Evolutionary conservation across 2,329 filamentous ascomycete genomes (phyloP).

Genomic region (Colletotrichum sp.): DNA sequence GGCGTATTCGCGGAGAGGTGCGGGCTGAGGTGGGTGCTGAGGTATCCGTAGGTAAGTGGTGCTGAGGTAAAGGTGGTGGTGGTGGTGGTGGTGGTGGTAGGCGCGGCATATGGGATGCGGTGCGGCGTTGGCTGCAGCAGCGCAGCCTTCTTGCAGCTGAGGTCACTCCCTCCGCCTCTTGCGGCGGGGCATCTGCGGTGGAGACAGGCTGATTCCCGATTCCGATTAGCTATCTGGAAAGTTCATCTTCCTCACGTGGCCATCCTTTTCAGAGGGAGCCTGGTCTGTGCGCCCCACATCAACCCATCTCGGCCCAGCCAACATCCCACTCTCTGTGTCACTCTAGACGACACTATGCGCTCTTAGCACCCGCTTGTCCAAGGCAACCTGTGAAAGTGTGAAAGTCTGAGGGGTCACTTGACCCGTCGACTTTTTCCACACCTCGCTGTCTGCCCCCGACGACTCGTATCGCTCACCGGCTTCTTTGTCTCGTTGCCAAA

Average conservation of each 20-base stretch:
- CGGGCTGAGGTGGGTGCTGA: background rate
- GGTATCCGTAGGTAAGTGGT: background rate
- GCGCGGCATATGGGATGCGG: slow-evolving; percentile 21
- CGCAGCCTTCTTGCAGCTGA: slow-evolving; percentile 21
- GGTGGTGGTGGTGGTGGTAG: background rate
- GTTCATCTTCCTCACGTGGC: slow-evolving; percentile 20
- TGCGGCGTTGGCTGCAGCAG: slow-evolving; percentile 14
- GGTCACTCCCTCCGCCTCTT: slow-evolving; percentile 18
- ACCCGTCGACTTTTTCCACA: background rate
- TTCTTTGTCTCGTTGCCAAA: background rate
- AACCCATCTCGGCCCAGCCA: background rate
- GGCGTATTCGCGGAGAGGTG: background rate
- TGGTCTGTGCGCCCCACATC: slow-evolving; percentile 17
- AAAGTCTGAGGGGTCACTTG: slow-evolving; percentile 17
- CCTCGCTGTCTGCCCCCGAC: background rate
- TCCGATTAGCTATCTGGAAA: slow-evolving; percentile 23
- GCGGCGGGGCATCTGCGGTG: slow-evolving; percentile 18
- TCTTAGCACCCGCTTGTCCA: background rate
- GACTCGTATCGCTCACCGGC: background rate
- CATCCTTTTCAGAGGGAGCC: slow-evolving; percentile 15
- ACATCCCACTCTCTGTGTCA: slow-evolving; percentile 7
- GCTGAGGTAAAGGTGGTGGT: background rate
- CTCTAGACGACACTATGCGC: background rate
- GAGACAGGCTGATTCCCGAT: slow-evolving; percentile 17
- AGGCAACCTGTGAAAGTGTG: slow-evolving; percentile 20